phyloP scores from a whole-genome alignment of 192 early-diverging fungal genomes.

The Mortierella hygrophila region DNA sequence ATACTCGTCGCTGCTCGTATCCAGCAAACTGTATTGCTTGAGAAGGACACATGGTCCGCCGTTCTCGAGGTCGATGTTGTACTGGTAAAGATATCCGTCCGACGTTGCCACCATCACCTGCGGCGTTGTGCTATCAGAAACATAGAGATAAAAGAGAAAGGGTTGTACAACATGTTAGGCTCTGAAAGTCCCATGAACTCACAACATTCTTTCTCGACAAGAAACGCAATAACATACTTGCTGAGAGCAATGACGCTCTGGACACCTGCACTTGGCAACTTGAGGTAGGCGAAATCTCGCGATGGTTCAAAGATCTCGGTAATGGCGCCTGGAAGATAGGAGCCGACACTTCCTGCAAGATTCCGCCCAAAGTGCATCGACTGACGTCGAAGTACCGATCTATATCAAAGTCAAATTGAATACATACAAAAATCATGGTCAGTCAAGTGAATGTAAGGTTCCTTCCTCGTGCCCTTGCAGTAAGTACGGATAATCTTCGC shows the following conservation, averaged over 20 bases:
- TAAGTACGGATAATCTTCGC: neutral
- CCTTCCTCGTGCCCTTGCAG: neutral
- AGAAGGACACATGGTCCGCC: constrained; percentile 89
- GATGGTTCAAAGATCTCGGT: constrained; percentile 96
- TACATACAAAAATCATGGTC: constrained; percentile 5
- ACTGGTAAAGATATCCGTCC: constrained; percentile 91
- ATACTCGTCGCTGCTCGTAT: constrained; percentile 12
- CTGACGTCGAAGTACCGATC: constrained; percentile 64
- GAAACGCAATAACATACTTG: constrained; percentile 51
- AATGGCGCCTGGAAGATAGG: constrained; percentile 84
- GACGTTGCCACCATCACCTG: constrained; percentile 91
- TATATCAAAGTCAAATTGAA: constrained; percentile 12
- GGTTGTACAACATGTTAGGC: neutral
- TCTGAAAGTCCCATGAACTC: too few species aligned
- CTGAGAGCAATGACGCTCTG: constrained; percentile 82
- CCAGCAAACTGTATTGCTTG: constrained; percentile 74
- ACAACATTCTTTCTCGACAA: neutral
- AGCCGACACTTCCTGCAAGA: constrained; percentile 81
- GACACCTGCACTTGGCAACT: constrained; percentile 81
- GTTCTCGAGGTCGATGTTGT: constrained; percentile 84
- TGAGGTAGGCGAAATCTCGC: constrained; percentile 93
- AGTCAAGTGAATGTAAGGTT: neutral
- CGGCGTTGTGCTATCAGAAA: constrained; percentile 64
- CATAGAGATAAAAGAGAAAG: neutral
- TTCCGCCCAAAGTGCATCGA: constrained; percentile 71